A percentile compares a stretch with the other conserved stretches of the same genome.
phyloP scores from a whole-genome alignment of 2,329 filamentous ascomycete genomes.

The Botrytis porri region DNA sequence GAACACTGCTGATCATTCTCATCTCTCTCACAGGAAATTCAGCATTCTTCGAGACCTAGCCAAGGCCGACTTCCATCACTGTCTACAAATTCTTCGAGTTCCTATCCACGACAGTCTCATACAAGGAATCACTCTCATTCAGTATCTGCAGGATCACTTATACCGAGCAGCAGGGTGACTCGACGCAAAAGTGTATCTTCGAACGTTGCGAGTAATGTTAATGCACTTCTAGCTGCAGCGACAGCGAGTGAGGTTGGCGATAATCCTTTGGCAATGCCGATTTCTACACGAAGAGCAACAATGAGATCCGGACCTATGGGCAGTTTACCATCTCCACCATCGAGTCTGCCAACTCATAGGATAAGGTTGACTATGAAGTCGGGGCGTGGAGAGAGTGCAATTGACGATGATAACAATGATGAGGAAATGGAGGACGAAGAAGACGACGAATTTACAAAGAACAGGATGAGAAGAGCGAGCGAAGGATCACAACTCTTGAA shows the following conservation, averaged over 20 bases:
- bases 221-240: slow-evolving; percentile 70
- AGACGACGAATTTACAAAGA: slow-evolving; percentile 44
- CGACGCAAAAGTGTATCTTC: slow-evolving; percentile 91
- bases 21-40: slow-evolving; percentile 54
- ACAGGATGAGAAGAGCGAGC: slow-evolving; percentile 64
- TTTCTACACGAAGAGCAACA: slow-evolving; percentile 62
- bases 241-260: slow-evolving; percentile 64
- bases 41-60: slow-evolving; percentile 63
- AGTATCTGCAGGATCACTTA: slow-evolving; percentile 71
- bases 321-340: slow-evolving; percentile 62
- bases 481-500: slow-evolving; percentile 82
- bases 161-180: slow-evolving; percentile 79
- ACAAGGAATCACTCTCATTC: slow-evolving; percentile 76
- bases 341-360: slow-evolving; percentile 60
- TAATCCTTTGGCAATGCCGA: slow-evolving; percentile 55
- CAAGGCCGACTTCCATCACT: slow-evolving; percentile 59
- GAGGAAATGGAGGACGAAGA: slow-evolving; percentile 53
- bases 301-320: slow-evolving; percentile 55
- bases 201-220: slow-evolving; percentile 66
- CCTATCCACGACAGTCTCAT: slow-evolving; percentile 48
- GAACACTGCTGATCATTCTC: slow-evolving; percentile 33
- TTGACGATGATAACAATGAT: slow-evolving; percentile 65
- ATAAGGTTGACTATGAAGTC: slow-evolving; percentile 49
- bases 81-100: slow-evolving; percentile 55
- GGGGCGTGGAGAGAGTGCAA: slow-evolving; percentile 57